phyloP scores from a whole-genome alignment of 2,329 filamentous ascomycete genomes.

The Penicillium rolfsii region DNA sequence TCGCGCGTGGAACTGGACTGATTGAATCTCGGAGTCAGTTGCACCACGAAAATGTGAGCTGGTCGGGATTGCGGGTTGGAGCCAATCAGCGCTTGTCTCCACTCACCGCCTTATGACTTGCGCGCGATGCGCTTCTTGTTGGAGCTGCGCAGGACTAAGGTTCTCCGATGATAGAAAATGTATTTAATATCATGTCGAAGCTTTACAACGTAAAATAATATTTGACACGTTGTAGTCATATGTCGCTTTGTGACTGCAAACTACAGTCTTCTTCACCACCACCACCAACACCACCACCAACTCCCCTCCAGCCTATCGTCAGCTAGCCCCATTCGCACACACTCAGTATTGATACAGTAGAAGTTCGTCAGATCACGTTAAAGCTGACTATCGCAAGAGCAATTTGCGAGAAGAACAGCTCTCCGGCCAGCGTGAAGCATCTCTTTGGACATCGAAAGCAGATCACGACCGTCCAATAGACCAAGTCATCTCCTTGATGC shows the following conservation, averaged over 20 bases:
- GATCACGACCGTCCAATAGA: slow-evolving; percentile 72
- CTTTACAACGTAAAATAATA: background rate
- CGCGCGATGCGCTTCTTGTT: background rate
- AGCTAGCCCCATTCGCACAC: background rate
- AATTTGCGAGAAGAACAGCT: background rate
- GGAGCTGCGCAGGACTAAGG: background rate
- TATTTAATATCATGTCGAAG: too few species aligned
- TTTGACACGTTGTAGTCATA: background rate
- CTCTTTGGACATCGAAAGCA: background rate
- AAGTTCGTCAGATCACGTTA: background rate
- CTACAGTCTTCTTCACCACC: background rate
- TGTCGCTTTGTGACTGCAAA: background rate
- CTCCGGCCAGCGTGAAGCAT: background rate
- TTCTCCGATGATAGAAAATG: background rate
- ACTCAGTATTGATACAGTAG: slow-evolving; percentile 2
- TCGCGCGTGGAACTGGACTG: slow-evolving; percentile 17
- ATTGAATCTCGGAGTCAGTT: slow-evolving; percentile 20
- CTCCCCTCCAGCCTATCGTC: background rate
- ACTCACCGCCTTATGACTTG: slow-evolving; percentile 31
- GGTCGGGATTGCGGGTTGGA: slow-evolving; percentile 20
- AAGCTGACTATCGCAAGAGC: too few species aligned
- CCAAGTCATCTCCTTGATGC: slow-evolving; percentile 87
- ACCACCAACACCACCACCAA: background rate
- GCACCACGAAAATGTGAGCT: slow-evolving; percentile 43
- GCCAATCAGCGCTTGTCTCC: slow-evolving; percentile 30